Conservation (phyloP, 2,329 filamentous ascomycete species). For the Colletotrichum karsti region DNA sequence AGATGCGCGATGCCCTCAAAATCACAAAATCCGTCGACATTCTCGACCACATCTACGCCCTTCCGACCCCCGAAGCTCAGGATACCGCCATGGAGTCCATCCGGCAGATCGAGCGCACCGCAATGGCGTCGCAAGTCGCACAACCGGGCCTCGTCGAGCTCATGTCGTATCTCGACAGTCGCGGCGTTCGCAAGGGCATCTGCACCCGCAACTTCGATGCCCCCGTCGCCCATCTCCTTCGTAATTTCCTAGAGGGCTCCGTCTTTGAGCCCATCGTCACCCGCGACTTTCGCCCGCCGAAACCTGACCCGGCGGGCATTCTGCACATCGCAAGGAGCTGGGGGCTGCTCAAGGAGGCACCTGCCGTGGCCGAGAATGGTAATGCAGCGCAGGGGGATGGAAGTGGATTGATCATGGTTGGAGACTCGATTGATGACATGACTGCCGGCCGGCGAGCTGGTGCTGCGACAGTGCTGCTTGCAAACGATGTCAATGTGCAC, state of each 20-base stretch:
- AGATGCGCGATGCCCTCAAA: slow-evolving; percentile 81
- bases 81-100: slow-evolving; percentile 76
- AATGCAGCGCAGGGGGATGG: slow-evolving; percentile 45
- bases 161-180: slow-evolving; percentile 82
- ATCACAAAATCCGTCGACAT: slow-evolving; percentile 84
- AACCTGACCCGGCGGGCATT: slow-evolving; percentile 89
- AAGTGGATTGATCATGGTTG: slow-evolving; percentile 69
- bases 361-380: not conserved
- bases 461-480: slow-evolving; percentile 87
- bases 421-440: slow-evolving; percentile 92
- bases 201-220: slow-evolving; percentile 94
- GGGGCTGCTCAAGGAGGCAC: slow-evolving; percentile 57
- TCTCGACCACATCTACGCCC: slow-evolving; percentile 83
- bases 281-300: slow-evolving; percentile 82
- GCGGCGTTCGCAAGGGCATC: slow-evolving; percentile 78
- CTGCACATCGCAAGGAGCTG: slow-evolving; percentile 83
- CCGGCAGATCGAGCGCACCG: slow-evolving; percentile 79
- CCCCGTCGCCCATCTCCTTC: slow-evolving; percentile 78
- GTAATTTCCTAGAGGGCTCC: slow-evolving; percentile 75
- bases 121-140: slow-evolving; percentile 82
- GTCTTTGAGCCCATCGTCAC: slow-evolving; percentile 84
- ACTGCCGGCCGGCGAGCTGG: slow-evolving; percentile 84
- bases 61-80: slow-evolving; percentile 68
- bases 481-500: slow-evolving; percentile 81
- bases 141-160: slow-evolving; percentile 82